Percentiles rank a stretch among this genome's conserved stretches.
Conservation (phyloP, 495 filamentous ascomycete species). For the Glarea lozoyensis region DNA sequence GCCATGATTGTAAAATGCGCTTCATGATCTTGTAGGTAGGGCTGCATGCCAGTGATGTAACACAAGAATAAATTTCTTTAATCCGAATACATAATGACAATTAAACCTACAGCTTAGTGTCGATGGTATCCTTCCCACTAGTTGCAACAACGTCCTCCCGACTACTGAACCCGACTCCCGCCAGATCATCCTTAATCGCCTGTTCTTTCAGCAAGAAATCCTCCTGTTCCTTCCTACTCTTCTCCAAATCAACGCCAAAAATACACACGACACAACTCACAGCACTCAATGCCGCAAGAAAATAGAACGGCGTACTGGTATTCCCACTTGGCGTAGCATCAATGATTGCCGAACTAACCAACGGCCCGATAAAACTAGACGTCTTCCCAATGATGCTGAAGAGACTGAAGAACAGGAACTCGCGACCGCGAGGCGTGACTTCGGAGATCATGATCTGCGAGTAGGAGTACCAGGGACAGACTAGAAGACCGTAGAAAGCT, state of each 20-base stretch:
- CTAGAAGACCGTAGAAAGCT: slow-evolving; percentile 53
- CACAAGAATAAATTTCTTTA: no score
- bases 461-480: slow-evolving; percentile 64
- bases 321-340: slow-evolving; percentile 46
- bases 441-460: slow-evolving; percentile 61
- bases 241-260: slow-evolving; percentile 16
- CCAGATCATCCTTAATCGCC: not conserved
- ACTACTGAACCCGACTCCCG: no score
- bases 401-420: slow-evolving; percentile 59
- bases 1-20: no score
- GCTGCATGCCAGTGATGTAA: no score
- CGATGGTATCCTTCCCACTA: no score
- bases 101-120: no score
- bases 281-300: slow-evolving; percentile 29
- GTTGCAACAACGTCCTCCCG: no score
- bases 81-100: no score
- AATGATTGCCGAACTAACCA: slow-evolving; percentile 58
- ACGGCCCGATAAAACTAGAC: slow-evolving; percentile 51
- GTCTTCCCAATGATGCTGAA: slow-evolving; percentile 61
- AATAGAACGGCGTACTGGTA: slow-evolving; percentile 53
- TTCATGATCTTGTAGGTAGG: no score
- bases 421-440: slow-evolving; percentile 54
- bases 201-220: slow-evolving; percentile 5
- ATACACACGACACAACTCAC: slow-evolving; percentile 9
- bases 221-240: slow-evolving; percentile 8